These are phyloP conservation scores for Dendrothele bispora DNA, from an alignment of 768 basidiomycete genomes.

Conservation along the genomic window DNA sequence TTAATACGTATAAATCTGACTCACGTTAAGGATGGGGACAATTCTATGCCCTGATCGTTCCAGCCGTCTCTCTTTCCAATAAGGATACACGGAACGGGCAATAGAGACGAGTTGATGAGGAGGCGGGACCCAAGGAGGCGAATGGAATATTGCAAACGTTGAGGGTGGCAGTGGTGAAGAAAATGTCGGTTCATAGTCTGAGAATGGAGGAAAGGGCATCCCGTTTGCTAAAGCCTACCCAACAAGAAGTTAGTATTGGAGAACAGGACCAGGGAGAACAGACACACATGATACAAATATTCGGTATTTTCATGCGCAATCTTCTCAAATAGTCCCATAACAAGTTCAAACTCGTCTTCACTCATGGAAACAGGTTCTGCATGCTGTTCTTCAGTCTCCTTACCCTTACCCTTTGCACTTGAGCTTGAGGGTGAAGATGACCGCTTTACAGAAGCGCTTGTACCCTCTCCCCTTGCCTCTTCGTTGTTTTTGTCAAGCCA, in stretches of 20 bases:
- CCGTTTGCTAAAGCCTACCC: slow-evolving; percentile 64
- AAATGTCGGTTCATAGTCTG: slow-evolving; percentile 72
- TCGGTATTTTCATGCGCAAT: slow-evolving; percentile 87
- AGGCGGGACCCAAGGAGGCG: slow-evolving; percentile 70
- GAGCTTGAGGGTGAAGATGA: slow-evolving; percentile 54
- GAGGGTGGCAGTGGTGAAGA: slow-evolving; percentile 56
- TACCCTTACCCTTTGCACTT: slow-evolving; percentile 67
- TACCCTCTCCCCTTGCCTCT: slow-evolving; percentile 82
- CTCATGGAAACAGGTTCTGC: slow-evolving; percentile 64
- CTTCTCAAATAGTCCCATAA: slow-evolving; percentile 94
- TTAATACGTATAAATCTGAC: no score
- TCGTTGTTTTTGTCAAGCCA: slow-evolving; percentile 95
- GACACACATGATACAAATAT: slow-evolving; percentile 84
- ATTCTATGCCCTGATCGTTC: slow-evolving; percentile 82
- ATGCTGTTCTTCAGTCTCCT: slow-evolving; percentile 81
- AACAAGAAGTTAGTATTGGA: neutral
- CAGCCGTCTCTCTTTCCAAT: slow-evolving; percentile 86
- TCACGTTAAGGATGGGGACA: slow-evolving; percentile 85
- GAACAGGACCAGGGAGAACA: neutral
- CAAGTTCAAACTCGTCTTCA: slow-evolving; percentile 92
- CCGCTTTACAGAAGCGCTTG: slow-evolving; percentile 75
- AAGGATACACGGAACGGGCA: slow-evolving; percentile 76
- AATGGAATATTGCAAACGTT: slow-evolving; percentile 65
- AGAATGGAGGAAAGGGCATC: slow-evolving; percentile 69
- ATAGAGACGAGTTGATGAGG: slow-evolving; percentile 63